Base-by-base conservation (phyloP, 768 basidiomycete genomes). In the Trametopsis cervina region DNA sequence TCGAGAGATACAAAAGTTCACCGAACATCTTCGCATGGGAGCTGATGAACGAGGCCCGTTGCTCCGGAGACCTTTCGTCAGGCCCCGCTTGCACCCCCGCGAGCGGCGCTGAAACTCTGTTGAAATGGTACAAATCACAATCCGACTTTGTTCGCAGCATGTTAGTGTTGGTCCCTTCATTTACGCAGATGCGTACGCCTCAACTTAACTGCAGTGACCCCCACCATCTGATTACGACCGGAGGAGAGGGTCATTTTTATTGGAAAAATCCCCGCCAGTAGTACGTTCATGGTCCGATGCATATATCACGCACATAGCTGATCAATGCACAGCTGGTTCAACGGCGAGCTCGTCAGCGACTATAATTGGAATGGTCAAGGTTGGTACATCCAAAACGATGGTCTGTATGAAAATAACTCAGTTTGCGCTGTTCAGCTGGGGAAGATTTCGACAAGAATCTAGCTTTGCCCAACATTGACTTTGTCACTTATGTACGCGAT, bases 351-450 rank as follows among this genome's bases (percentile, higher is more conserved):
- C 10, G 63, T 69, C 42, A 70, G 70, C 25, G 77, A 81, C 50
- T 77, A 76, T 56, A 79, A 78, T 53, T 78, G 73, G 62, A 74
- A 80, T 42, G 77, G 78, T 0, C 67, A 76, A 70, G 74, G 74
- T 75, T 25, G 3, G 48, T 46, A 33, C 22, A n/a, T n/a, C n/a
- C n/a, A n/a, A n/a, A n/a, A n/a, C n/a, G n/a, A n/a, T n/a, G n/a
- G n/a, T n/a, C n/a, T n/a, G n/a, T n/a, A n/a, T n/a, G n/a, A n/a
- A n/a, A n/a, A n/a, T n/a, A n/a, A n/a, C n/a, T n/a, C n/a, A n/a
- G n/a, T n/a, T n/a, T n/a, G n/a, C n/a, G n/a, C n/a, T 33, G 4
- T 35, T 6, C 29, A 72, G 77, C 75, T 46, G 76, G 76, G 7
- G 77, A 80, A 59, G 76, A 78, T 55, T 79, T 80, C 47, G 73